Evolutionary conservation across 1,284 basidiomycete species (phyloP), one percentile per base, ranked within the genome.

Genomic region (Microbotryum saponariae): DNA sequence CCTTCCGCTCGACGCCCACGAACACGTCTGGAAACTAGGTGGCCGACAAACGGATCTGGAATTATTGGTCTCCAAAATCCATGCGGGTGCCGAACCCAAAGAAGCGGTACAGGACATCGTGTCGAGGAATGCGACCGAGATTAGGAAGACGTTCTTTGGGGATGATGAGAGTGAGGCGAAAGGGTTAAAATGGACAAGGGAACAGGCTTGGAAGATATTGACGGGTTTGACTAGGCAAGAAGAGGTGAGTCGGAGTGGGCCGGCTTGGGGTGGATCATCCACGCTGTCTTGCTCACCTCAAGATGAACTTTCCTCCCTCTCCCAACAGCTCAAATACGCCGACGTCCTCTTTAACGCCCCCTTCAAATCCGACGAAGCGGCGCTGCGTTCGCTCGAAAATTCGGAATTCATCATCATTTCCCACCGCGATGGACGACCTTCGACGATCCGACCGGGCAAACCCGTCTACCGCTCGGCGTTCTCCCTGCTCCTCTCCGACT

Each of bases 111-210:
- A 93, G 70, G 91, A 94, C 72, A 89, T 94, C 47, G 57, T 64
- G 6, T 31, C 37, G 14, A 45, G 83, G 86, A 47, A 87, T 85
- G 84, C 91, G 9, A 82, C 85, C 50, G 92, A 96, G 75, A 78
- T 97, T 54, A 81, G 89, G 54, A 97, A 97, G 80, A 87, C 83
- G 58, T 89, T 89, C 0, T 97, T 97, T 73, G 94, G 91, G 0
- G 92, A 97, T 71, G 71, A 71, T 48, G 75, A 80, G 4, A 88
- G 91, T 57, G 92, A 96, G 72, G 86, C 87, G 4, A 91, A 90
- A 75, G 79, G 75, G 54, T 76, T 96, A 27, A 79, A 85, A 0
- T 98, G 94, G 94, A 82, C 84, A 9, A 81, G 87, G 51, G 85
- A 88, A 58, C 91, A 97, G 74, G 91, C 85, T 0, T 97, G 93